phyloP scores from a whole-genome alignment of 2,329 filamentous ascomycete genomes.

The Aspergillus udagawae region DNA sequence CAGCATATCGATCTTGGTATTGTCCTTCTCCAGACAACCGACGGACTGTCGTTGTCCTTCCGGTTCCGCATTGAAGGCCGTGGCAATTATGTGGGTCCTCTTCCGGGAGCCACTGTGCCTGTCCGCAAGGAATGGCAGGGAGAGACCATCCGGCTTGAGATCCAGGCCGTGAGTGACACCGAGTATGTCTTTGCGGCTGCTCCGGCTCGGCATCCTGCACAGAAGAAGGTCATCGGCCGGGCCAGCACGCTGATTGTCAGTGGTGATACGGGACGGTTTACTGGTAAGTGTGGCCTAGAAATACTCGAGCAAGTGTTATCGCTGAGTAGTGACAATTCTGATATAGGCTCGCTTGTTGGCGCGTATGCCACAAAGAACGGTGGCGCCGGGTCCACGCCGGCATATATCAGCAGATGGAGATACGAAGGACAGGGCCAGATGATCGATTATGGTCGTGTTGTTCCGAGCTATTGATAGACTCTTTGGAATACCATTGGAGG shows the following conservation, averaged over 20 bases:
- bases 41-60: not conserved
- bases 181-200: slow-evolving; percentile 2
- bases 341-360: slow-evolving; percentile 1
- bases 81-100: not conserved
- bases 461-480: not conserved
- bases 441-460: not conserved
- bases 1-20: slow-evolving; percentile 19
- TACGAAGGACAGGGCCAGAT: slow-evolving; percentile 2
- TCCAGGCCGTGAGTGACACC: slow-evolving; percentile 2
- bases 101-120: not conserved
- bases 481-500: not conserved
- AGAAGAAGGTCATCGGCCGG: not conserved
- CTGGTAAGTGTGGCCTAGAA: not conserved
- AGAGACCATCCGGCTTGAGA: not conserved
- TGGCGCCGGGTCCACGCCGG: not conserved
- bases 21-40: slow-evolving; percentile 2
- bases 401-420: slow-evolving; percentile 6
- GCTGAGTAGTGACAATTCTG: not conserved
- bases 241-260: not conserved
- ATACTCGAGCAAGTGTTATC: not conserved
- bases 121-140: slow-evolving; percentile 6
- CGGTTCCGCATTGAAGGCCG: not conserved
- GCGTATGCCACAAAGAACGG: slow-evolving; percentile 3
- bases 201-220: not conserved
- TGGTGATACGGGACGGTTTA: slow-evolving; percentile 5